Percentiles rank a stretch among this genome's conserved stretches.
phyloP scores from a whole-genome alignment of 2,329 filamentous ascomycete genomes.

The Hyphodiscus sp. region DNA sequence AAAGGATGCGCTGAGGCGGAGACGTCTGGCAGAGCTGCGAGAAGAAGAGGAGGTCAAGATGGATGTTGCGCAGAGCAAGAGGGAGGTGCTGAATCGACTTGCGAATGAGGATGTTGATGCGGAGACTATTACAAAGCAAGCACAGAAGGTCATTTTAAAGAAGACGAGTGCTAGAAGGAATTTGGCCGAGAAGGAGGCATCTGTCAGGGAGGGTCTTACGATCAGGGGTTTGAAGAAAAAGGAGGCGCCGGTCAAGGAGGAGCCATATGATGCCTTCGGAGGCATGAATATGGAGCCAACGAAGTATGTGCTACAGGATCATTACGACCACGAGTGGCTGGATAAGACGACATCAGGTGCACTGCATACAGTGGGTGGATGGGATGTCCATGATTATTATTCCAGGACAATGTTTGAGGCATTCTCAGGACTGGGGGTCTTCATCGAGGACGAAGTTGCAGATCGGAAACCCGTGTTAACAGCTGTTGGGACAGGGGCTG shows the following conservation, averaged over 20 bases:
- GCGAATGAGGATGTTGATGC: conserved; percentile 56
- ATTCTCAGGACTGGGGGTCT: conserved; percentile 82
- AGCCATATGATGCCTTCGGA: conserved; percentile 83
- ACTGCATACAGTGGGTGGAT: conserved; percentile 70
- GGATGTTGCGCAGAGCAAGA: conserved; percentile 55
- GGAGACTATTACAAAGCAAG: conserved; percentile 48
- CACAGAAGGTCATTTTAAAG: conserved; percentile 59
- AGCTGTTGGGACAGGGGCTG: conserved; percentile 31
- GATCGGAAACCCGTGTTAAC: conserved; percentile 27
- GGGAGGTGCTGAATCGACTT: conserved; percentile 65
- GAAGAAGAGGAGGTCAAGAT: conserved; percentile 67
- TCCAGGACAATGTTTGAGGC: conserved; percentile 77
- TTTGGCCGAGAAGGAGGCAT: conserved; percentile 26
- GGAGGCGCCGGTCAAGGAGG: conserved; percentile 55
- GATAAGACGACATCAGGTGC: conserved; percentile 59
- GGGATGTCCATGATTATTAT: conserved; percentile 76
- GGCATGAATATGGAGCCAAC: conserved; percentile 62
- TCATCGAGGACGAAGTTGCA: conserved; percentile 63
- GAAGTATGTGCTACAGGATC: conserved; percentile 62
- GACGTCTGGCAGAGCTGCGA: conserved; percentile 54
- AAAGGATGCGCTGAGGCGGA: conserved; percentile 56
- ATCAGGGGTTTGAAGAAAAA: conserved; percentile 76
- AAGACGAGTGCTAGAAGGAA: conserved; percentile 56
- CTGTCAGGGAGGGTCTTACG: conserved; percentile 37
- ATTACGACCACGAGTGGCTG: conserved; percentile 72